These are phyloP conservation scores for Fusarium sp. DNA, from an alignment of 2,329 filamentous ascomycete species.

Conservation along the genomic window DNA sequence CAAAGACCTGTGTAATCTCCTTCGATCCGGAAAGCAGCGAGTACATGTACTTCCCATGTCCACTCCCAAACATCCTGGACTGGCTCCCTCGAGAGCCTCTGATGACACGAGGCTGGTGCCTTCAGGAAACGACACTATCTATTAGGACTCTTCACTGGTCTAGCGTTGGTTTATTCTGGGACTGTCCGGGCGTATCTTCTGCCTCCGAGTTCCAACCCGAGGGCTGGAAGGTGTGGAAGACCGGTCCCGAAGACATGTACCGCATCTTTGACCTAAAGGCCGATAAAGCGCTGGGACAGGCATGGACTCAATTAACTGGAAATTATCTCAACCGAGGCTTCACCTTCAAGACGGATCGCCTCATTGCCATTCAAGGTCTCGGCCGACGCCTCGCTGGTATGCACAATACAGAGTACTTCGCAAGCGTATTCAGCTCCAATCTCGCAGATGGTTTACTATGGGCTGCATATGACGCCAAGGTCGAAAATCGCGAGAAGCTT, in stretches of 20 bases:
- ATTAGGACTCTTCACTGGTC: neutral
- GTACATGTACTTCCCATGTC: neutral
- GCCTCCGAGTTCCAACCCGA: neutral
- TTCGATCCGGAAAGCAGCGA: neutral
- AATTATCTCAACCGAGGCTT: neutral
- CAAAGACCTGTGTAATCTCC: neutral
- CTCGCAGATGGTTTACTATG: neutral
- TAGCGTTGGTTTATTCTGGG: neutral
- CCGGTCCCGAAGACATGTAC: neutral
- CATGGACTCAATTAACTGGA: neutral
- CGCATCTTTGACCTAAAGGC: neutral
- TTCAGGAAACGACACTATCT: neutral
- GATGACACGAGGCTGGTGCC: slow-evolving; percentile 1
- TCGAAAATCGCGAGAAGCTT: neutral
- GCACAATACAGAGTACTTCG: neutral
- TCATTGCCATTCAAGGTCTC: neutral
- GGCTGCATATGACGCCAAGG: neutral
- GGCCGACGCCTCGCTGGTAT: neutral
- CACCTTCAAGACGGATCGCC: neutral
- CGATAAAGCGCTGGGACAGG: neutral
- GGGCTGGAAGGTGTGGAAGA: neutral
- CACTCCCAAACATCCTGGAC: neutral
- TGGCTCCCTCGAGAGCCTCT: neutral
- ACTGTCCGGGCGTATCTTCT: neutral
- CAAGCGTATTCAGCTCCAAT: neutral